Conservation (phyloP, 352 stramenopile species). For the Globisporangium abappressorium region DNA sequence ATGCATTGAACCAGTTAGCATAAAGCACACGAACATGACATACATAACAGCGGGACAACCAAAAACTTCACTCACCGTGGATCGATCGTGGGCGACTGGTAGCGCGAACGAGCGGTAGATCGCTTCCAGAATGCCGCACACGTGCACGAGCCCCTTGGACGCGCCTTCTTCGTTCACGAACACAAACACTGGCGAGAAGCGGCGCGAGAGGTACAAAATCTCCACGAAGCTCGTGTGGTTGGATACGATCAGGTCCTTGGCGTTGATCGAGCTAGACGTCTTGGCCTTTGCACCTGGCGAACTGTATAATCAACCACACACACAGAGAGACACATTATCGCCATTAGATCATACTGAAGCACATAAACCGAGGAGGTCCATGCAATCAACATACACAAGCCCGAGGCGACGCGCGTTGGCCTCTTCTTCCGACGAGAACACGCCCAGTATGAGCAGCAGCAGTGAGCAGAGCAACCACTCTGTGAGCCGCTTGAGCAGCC, state of each 20-base stretch:
- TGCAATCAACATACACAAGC: constrained; percentile 33
- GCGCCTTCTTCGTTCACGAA: constrained; percentile 54
- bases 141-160: constrained; percentile 54
- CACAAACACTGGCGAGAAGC: constrained; percentile 79
- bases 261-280: constrained; percentile 27
- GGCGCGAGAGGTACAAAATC: constrained; percentile 68
- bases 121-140: constrained; percentile 63
- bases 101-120: constrained; percentile 54
- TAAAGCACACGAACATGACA: neutral
- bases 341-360: neutral
- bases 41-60: neutral
- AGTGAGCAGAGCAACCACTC: constrained; percentile 77
- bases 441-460: constrained; percentile 57
- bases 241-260: constrained; percentile 69
- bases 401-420: constrained; percentile 76
- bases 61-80: constrained; percentile 23
- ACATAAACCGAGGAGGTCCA: neutral
- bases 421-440: constrained; percentile 63
- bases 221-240: constrained; percentile 85
- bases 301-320: neutral
- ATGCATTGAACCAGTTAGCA: neutral
- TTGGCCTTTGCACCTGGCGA: constrained; percentile 30
- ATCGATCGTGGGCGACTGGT: constrained; percentile 35
- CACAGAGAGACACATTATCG: neutral
- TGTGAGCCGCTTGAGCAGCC: constrained; percentile 58